Evolutionary conservation across 164 flowering plant species (phyloP).

Genomic region (Vitis labrusca): DNA sequence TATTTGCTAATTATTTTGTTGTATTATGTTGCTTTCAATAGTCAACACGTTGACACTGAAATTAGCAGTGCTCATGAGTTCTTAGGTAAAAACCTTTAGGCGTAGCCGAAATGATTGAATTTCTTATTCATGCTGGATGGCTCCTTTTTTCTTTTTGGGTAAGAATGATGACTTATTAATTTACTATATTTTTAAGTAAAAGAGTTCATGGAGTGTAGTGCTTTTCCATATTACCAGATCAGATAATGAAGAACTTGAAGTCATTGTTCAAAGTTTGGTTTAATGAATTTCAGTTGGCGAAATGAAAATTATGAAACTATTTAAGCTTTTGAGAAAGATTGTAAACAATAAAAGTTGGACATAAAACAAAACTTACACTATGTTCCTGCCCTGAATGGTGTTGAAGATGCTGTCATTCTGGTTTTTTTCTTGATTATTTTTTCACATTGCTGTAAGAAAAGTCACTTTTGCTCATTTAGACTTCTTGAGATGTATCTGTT

Average conservation of each 20-base stretch:
- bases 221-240: background rate
- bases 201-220: background rate
- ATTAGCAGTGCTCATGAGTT: background rate
- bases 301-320: background rate
- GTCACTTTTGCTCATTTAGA: too few relatives aligned
- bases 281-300: background rate
- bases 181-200: background rate
- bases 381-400: too few relatives aligned
- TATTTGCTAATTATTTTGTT: background rate
- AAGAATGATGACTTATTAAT: too few relatives aligned
- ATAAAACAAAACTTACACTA: too few relatives aligned
- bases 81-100: too few relatives aligned
- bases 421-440: too few relatives aligned
- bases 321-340: too few relatives aligned
- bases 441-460: too few relatives aligned
- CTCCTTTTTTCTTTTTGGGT: background rate
- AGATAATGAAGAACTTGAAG: background rate
- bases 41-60: background rate
- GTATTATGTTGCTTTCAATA: conserved; percentile 1
- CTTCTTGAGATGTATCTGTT: too few relatives aligned
- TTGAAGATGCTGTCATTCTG: too few relatives aligned
- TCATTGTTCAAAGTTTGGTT: background rate
- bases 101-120: background rate
- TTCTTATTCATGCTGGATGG: background rate
- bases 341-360: too few relatives aligned